phyloP scores from a whole-genome alignment of 1,284 basidiomycete genomes.

The Sphaerobolus stellatus region DNA sequence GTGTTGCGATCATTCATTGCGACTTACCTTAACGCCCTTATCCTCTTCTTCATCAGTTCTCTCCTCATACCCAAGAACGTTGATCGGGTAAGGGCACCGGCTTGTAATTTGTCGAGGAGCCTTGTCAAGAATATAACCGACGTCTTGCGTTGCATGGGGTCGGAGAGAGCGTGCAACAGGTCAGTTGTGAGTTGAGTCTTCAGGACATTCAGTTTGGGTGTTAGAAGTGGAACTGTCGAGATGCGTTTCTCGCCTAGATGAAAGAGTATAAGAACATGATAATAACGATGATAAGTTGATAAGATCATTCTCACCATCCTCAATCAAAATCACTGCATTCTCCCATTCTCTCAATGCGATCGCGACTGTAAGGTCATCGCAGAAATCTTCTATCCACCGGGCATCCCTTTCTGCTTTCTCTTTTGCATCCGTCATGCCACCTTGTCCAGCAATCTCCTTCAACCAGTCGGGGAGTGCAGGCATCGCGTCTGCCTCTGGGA shows the following conservation, averaged over 20 bases:
- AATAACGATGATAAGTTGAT: neutral
- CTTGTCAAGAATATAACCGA: conserved; percentile 70
- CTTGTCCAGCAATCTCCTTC: conserved; percentile 57
- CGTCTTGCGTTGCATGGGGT: conserved; percentile 77
- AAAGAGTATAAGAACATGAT: neutral
- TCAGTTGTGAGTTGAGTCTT: conserved; percentile 70
- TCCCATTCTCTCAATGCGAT: conserved; percentile 91
- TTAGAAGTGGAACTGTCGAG: conserved; percentile 51
- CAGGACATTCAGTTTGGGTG: conserved; percentile 65
- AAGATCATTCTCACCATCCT: conserved; percentile 58
- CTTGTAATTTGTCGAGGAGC: conserved; percentile 73
- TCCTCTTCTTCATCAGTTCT: conserved; percentile 71
- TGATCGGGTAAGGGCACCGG: conserved; percentile 76
- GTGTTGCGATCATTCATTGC: neutral
- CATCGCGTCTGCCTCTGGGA: conserved; percentile 30
- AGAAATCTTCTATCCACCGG: conserved; percentile 86
- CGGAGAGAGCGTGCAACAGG: conserved; percentile 73
- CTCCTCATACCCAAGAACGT: conserved; percentile 83
- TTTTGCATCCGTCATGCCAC: conserved; percentile 58
- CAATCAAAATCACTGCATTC: conserved; percentile 79
- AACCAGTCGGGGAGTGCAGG: conserved; percentile 69
- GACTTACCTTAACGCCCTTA: conserved; percentile 42
- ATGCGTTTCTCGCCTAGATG: conserved; percentile 62
- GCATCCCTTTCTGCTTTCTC: conserved; percentile 76
- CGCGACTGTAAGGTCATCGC: conserved; percentile 88